Percentiles rank a stretch among this genome's conserved stretches.
phyloP scores from a whole-genome alignment of 2,329 filamentous ascomycete species.

The Paradendryphiella salina region DNA sequence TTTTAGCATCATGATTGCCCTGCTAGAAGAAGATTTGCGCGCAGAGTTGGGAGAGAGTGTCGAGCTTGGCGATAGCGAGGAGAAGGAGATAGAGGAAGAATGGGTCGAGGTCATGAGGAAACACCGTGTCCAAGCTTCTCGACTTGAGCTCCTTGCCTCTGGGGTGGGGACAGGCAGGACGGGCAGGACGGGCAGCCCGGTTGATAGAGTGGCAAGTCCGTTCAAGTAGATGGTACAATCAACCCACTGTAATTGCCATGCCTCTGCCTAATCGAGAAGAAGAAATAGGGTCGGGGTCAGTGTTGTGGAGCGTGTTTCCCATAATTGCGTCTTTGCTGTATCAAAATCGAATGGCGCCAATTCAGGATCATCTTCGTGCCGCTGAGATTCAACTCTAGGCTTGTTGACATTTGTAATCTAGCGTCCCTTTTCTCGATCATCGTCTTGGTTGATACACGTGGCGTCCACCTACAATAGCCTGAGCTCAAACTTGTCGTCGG shows the following conservation, averaged over 20 bases:
- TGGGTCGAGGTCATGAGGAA: constrained; percentile 91
- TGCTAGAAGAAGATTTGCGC: constrained; percentile 54
- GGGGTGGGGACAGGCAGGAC: constrained; percentile 46
- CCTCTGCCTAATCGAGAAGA: not conserved
- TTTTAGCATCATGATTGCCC: constrained; percentile 83
- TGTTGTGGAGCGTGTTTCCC: not conserved
- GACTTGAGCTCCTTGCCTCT: constrained; percentile 62
- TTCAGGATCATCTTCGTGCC: no score
- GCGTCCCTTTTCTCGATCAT: no score
- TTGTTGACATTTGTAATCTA: no score
- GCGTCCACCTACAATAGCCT: no score
- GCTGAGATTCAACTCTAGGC: no score
- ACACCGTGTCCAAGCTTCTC: constrained; percentile 80
- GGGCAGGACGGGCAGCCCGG: constrained; percentile 30
- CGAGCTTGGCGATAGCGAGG: constrained; percentile 45
- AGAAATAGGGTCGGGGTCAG: not conserved
- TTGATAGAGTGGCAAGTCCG: constrained; percentile 9
- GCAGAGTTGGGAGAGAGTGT: constrained; percentile 45
- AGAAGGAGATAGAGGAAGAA: constrained; percentile 57
- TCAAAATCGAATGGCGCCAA: no score
- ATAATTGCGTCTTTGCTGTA: no score
- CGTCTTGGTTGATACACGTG: no score
- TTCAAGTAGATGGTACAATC: not conserved
- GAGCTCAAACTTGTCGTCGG: not conserved
- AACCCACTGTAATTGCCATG: not conserved